Evolutionary conservation across 2,329 filamentous ascomycete genomes (phyloP), one percentile per base, ranked within the genome.

Genomic region (Colletotrichum nymphaeae): DNA sequence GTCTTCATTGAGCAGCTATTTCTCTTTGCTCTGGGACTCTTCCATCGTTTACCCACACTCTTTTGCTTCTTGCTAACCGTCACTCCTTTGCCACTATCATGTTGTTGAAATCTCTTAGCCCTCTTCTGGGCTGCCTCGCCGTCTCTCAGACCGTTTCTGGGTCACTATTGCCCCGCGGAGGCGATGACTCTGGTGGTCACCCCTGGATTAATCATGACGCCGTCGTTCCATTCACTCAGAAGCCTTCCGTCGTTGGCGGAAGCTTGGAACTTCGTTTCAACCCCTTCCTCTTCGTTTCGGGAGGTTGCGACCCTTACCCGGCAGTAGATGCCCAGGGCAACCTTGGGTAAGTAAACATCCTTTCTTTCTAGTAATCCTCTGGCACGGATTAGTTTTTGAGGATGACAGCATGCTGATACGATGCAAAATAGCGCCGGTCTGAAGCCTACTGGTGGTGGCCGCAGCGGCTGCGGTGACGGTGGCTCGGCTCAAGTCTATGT

Each of bases 401-500:
- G 16, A 11, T 9, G 19, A 12, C 1, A 35, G 0, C 4, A 14
- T 42, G 22, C 22, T 24, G n/a, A 22, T 26, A 26, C 9, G 52
- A 55, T 12, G 22, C 46, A 5, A 65, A 16, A 6, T 5, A 65
- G 49, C 16, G 49, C 14, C 7, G 63, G 63, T 28, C 19, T 66
- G 3, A 57, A 46, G 26, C 63, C 63, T 1, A 66, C 52, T 5
- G 4, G 6, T 9, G 32, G 52, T n/a, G 52, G 63, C 14, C 26
- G 63, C 37, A 66, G 63, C 2, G 32, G 63, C 63, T 66, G 32
- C 16, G 63, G 28, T 16, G 22, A 26, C 2, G 63, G 63, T 4
- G 63, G 63, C 52, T 56, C 1, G 5, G 63, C 16, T 22, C 63
- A 66, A 3, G 63, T 66, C 19, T 66, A 66, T 24, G 63, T 52